A percentile compares a stretch with the other conserved stretches of the same genome.
These are phyloP conservation scores for Coleophoma eucalyptorum DNA, from an alignment of 2,329 filamentous ascomycete species.

Conservation along the genomic window DNA sequence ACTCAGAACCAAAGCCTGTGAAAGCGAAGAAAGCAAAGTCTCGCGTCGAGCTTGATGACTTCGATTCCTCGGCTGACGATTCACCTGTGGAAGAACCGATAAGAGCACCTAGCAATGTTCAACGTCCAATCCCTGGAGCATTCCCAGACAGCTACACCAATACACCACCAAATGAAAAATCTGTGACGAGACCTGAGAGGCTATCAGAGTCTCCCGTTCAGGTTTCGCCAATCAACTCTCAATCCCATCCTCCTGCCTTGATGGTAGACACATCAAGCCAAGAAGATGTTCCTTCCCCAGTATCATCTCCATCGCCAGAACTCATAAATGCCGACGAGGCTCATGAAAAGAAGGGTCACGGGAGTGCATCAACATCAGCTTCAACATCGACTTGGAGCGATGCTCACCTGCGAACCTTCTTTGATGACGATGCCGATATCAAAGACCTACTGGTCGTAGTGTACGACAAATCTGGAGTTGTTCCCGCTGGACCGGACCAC, in stretches of 20 bases:
- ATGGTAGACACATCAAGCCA: slow-evolving; percentile 69
- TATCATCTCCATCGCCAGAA: slow-evolving; percentile 63
- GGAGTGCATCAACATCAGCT: slow-evolving; percentile 51
- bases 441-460: slow-evolving; percentile 87
- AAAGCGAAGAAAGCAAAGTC: slow-evolving; percentile 57
- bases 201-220: slow-evolving; percentile 67
- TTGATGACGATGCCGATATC: slow-evolving; percentile 86
- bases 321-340: slow-evolving; percentile 44
- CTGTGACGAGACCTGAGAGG: slow-evolving; percentile 34
- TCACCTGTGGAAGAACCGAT: slow-evolving; percentile 28
- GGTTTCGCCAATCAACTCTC: slow-evolving; percentile 52
- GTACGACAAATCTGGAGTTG: slow-evolving; percentile 83
- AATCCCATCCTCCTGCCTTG: slow-evolving; percentile 58
- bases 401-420: slow-evolving; percentile 77
- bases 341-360: slow-evolving; percentile 27
- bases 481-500: slow-evolving; percentile 77
- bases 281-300: slow-evolving; percentile 58
- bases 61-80: slow-evolving; percentile 45
- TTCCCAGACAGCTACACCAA: slow-evolving; percentile 28
- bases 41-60: slow-evolving; percentile 67
- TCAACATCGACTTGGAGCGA: slow-evolving; percentile 78
- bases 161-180: slow-evolving; percentile 25
- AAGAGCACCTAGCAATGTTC: slow-evolving; percentile 15
- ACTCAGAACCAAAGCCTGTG: slow-evolving; percentile 45
- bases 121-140: slow-evolving; percentile 26